These are phyloP conservation scores for Exophiala lecanii-corni DNA, from an alignment of 2,329 filamentous ascomycete species.

Conservation along the genomic window DNA sequence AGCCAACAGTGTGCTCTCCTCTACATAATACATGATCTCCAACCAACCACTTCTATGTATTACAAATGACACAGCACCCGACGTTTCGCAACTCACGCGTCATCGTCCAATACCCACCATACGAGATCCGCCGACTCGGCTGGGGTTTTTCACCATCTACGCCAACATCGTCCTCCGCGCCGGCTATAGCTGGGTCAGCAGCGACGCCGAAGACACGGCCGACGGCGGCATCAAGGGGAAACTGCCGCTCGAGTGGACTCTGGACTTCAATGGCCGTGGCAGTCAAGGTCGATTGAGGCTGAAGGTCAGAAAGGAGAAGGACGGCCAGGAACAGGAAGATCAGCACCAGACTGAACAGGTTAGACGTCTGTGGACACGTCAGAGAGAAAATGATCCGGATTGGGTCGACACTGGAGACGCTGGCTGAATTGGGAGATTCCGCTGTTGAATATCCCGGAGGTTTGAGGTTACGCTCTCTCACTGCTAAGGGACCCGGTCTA, in stretches of 20 bases:
- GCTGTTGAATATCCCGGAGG: too few species aligned
- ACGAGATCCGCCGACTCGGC: slow-evolving; percentile 19
- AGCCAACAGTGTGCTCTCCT: too few species aligned
- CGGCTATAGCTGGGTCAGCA: slow-evolving; percentile 23
- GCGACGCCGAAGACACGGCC: slow-evolving; percentile 20
- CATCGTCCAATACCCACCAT: slow-evolving; percentile 22
- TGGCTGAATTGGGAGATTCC: too few species aligned
- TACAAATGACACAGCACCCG: too few species aligned
- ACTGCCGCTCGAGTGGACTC: slow-evolving; percentile 22
- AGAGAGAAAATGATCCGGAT: slow-evolving; percentile 17
- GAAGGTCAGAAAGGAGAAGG: slow-evolving; percentile 26
- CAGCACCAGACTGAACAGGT: slow-evolving; percentile 15
- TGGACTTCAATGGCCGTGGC: slow-evolving; percentile 23
- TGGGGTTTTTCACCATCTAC: slow-evolving; percentile 25
- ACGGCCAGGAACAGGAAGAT: slow-evolving; percentile 21
- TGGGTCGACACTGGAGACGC: slow-evolving; percentile 6
- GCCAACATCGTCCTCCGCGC: slow-evolving; percentile 22
- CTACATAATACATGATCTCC: too few species aligned
- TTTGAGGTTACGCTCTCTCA: too few species aligned
- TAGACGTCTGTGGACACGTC: slow-evolving; percentile 13
- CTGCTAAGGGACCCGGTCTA: too few species aligned
- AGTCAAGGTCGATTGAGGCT: slow-evolving; percentile 20
- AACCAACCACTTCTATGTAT: too few species aligned
- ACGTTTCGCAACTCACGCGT: slow-evolving; percentile 21
- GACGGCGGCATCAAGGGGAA: slow-evolving; percentile 21